Conservation (phyloP, 1,139 yeast species). For the Saccharomyces hybrid region DNA sequence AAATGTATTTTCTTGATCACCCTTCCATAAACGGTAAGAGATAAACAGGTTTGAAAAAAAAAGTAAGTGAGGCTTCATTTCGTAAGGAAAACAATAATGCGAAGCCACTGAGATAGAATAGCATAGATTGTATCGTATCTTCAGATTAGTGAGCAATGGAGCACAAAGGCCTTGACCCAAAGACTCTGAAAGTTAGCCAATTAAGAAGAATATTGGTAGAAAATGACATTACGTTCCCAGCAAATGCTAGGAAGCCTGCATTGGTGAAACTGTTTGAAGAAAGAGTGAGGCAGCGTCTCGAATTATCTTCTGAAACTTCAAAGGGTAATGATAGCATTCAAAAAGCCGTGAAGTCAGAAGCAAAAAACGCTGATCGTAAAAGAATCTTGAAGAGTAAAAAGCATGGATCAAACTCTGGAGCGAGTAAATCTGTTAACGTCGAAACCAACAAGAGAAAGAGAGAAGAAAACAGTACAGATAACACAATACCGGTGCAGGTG, state of each 20-base stretch:
- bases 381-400: not conserved
- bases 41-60: not conserved
- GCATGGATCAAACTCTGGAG: not conserved
- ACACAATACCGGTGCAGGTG: not conserved
- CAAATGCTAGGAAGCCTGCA: constrained; percentile 55
- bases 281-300: not conserved
- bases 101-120: too few species aligned
- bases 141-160: constrained; percentile 1
- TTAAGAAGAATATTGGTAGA: constrained; percentile 53
- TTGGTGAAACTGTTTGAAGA: constrained; percentile 46
- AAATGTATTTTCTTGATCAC: not conserved
- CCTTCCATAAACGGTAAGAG: not conserved
- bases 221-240: constrained; percentile 46
- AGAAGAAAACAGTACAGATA: not conserved
- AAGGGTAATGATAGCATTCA: not conserved
- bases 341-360: not conserved
- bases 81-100: too few species aligned
- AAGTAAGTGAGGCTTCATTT: too few species aligned
- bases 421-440: not conserved
- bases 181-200: constrained; percentile 51
- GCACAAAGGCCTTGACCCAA: constrained; percentile 44
- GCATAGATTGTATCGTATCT: not conserved
- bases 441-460: not conserved
- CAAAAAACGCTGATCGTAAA: not conserved
- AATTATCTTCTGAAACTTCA: not conserved